Evolutionary conservation across 805 yeast genomes (phyloP).

Genomic region (Komagataella pseudopastoris): DNA sequence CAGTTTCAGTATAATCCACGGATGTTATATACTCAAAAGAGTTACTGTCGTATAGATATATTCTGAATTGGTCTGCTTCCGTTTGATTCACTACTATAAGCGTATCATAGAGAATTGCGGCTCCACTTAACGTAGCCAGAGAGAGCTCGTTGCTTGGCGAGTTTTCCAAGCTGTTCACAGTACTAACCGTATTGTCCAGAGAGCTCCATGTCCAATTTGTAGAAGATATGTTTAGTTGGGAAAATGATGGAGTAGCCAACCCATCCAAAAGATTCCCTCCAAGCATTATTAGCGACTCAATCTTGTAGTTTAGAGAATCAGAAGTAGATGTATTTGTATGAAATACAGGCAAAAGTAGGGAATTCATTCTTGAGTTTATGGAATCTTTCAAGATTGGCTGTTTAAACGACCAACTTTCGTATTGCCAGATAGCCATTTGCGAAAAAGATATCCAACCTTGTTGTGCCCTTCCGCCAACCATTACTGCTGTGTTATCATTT

Average conservation of each 20-base stretch:
- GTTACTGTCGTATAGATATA: constrained; percentile 28
- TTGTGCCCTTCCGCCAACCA: constrained; percentile 54
- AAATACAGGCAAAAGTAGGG: constrained; percentile 46
- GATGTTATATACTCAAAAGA: constrained; percentile 19
- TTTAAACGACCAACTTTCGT: constrained; percentile 53
- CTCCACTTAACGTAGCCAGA: constrained; percentile 25
- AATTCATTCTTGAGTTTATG: constrained; percentile 38
- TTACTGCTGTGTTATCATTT: constrained; percentile 29
- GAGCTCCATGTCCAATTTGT: constrained; percentile 32
- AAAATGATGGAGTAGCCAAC: constrained; percentile 27
- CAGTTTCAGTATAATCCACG: constrained; percentile 16
- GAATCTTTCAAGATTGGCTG: constrained; percentile 16
- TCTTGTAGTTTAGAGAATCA: constrained; percentile 23
- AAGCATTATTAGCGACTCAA: constrained; percentile 23
- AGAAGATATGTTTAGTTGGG: constrained; percentile 20
- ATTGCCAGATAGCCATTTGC: constrained; percentile 66
- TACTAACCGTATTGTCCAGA: constrained; percentile 12
- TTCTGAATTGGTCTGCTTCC: constrained; percentile 12
- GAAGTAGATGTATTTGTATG: constrained; percentile 3
- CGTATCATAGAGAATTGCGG: constrained; percentile 36
- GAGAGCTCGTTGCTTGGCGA: constrained; percentile 10
- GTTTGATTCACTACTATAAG: constrained; percentile 25
- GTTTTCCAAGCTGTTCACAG: constrained; percentile 12
- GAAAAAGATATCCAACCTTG: constrained; percentile 61
- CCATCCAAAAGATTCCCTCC: constrained; percentile 42